phyloP scores from a whole-genome alignment of 2,329 filamentous ascomycete species.

The Colletotrichum aenigma region DNA sequence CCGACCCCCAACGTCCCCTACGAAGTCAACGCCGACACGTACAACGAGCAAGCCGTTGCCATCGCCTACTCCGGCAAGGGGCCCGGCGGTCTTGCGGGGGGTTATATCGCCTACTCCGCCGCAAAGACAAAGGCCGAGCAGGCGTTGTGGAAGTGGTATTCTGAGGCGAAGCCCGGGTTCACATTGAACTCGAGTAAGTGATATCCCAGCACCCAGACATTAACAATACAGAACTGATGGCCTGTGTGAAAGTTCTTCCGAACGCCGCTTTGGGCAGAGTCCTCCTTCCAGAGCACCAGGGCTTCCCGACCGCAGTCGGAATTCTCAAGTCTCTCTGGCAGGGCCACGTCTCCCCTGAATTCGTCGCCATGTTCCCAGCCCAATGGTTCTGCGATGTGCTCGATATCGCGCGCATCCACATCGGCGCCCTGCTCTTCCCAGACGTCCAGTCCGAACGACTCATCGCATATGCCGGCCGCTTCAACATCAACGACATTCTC shows the following conservation, averaged over 20 bases:
- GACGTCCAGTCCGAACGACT: conserved; percentile 4
- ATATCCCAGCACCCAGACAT: neutral
- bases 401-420: conserved; percentile 4
- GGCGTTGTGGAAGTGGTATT: conserved; percentile 40
- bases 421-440: neutral
- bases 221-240: neutral
- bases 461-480: neutral
- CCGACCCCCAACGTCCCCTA: conserved; percentile 22
- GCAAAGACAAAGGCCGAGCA: conserved; percentile 41
- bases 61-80: conserved; percentile 33
- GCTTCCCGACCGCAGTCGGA: conserved; percentile 25
- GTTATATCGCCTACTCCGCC: conserved; percentile 36
- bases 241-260: conserved; percentile 26
- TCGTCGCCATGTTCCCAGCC: neutral
- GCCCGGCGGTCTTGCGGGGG: conserved; percentile 25
- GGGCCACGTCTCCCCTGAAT: conserved; percentile 8
- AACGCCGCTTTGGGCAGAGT: conserved; percentile 28
- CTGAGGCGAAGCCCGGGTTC: conserved; percentile 34
- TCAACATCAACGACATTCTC: conserved; percentile 1
- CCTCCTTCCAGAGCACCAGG: conserved; percentile 22
- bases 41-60: conserved; percentile 36
- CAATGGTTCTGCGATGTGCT: conserved; percentile 9
- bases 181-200: conserved; percentile 26
- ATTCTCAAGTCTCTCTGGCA: conserved; percentile 24
- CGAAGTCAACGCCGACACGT: conserved; percentile 29